Conservation (phyloP, 208 protist species). For the Leishmania turanica region DNA sequence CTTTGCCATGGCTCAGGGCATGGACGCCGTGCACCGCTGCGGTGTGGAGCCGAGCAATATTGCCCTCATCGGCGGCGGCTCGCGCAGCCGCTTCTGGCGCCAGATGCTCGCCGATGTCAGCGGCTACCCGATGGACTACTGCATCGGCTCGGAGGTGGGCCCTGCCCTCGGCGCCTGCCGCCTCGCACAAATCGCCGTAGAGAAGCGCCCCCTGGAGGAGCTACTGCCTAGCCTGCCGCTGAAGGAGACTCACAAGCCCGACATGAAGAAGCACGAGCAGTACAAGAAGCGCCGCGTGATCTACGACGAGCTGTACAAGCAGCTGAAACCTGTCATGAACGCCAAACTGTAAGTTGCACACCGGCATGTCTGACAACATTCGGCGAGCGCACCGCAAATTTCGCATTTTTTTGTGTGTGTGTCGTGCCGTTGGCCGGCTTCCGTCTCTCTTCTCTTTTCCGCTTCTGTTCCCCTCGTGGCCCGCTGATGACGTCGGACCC, state of each 20-base stretch:
- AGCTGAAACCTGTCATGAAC: conserved; percentile 59
- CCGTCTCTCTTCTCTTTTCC: not conserved
- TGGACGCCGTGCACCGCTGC: conserved; percentile 81
- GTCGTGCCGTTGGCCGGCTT: not conserved
- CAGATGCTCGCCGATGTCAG: conserved; percentile 81
- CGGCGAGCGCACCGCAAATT: not conserved
- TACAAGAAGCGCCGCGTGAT: conserved; percentile 58
- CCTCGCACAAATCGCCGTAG: conserved; percentile 69
- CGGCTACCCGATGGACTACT: conserved; percentile 64
- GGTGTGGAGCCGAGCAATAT: conserved; percentile 57
- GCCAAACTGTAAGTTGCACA: conserved; percentile 43
- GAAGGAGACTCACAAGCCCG: conserved; percentile 62
- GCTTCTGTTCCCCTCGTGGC: not conserved
- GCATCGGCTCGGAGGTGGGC: conserved; percentile 68
- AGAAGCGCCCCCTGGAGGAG: conserved; percentile 55
- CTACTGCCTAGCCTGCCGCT: conserved; percentile 53
- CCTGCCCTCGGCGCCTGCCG: conserved; percentile 66
- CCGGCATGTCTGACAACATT: not conserved
- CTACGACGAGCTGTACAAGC: conserved; percentile 66
- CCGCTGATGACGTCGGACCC: not conserved
- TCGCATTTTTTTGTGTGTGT: not conserved
- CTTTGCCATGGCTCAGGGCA: conserved; percentile 74
- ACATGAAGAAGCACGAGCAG: conserved; percentile 50
- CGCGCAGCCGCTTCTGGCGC: conserved; percentile 69
- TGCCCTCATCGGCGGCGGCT: conserved; percentile 70